Base-by-base conservation (phyloP, 192 early-diverging fungal genomes). In the Coemansia sp. region DNA sequence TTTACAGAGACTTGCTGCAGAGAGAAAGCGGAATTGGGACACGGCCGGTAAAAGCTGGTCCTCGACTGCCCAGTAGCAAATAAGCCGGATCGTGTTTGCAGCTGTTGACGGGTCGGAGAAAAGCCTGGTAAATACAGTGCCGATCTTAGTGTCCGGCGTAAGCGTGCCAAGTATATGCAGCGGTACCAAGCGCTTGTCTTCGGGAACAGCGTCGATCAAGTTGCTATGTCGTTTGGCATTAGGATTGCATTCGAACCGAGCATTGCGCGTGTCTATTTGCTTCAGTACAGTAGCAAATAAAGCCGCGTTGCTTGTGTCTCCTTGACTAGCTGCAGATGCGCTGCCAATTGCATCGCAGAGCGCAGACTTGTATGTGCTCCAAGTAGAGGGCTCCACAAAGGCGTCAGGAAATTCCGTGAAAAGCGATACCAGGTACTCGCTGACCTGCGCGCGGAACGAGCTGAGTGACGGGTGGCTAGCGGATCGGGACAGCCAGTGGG, bases 361-460 rank as follows among this genome's bases (percentile, higher is more conserved):
- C 2, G 70, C 67, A 9, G 63, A 17, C 23, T 35, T 40, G 56
- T 73, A 70, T 11, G 60, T 55, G 10, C 17, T 11, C 82, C 82
- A 84, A 4, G 74, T 72, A 15, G 73, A 52, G 7, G 82, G 82
- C 43, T 81, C 82, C 5, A 84, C 71, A 65, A 84, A 84, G 17
- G 72, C 76, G 32, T 84, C 82, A 1, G 76, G 67, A 40, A 63
- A 73, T 7, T 43, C 36, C 20, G 52, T 41, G 60, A 84, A 77
- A 36, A 84, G 63, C n/a, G 45, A 34, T 13, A 56, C 34, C 35
- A 80, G 46, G 19, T 71, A 68, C 35, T 25, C 33, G 40, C 69
- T 23, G 9, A 80, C 36, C 17, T 52, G 50, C 4, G 9, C n/a
- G 5, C 58, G 54, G 34, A 84, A 64, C 9, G 15, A 9, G 6